Evolutionary conservation across 257 asterid species (phyloP).

Genomic region (Solanum piurae): DNA sequence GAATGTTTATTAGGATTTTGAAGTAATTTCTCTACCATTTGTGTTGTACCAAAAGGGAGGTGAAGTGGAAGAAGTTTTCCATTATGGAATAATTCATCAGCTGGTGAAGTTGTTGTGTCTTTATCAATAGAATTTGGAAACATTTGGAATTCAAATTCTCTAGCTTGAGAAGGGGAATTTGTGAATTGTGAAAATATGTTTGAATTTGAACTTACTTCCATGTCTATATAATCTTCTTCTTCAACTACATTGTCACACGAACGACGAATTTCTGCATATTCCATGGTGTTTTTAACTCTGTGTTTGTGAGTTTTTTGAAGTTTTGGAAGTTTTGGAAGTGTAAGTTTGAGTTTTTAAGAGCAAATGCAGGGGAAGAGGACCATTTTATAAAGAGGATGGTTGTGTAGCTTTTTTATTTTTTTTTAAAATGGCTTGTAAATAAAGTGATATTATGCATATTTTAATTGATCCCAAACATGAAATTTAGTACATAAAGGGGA

Average conservation of each 20-base stretch:
- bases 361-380: not conserved
- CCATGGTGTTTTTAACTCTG: not conserved
- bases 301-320: not conserved
- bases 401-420: not conserved
- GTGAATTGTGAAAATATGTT: constrained; percentile 24
- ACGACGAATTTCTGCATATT: not conserved
- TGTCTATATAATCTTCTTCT: constrained; percentile 61
- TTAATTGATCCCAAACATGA: not conserved
- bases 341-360: constrained; percentile 7
- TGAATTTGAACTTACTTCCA: constrained; percentile 45
- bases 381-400: constrained; percentile 1
- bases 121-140: constrained; percentile 45
- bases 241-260: constrained; percentile 29
- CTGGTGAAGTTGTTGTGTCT: constrained; percentile 58
- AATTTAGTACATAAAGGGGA: not conserved
- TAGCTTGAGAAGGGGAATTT: constrained; percentile 6
- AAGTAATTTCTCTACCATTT: constrained; percentile 67
- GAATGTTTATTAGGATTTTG: constrained; percentile 15
- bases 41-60: constrained; percentile 68
- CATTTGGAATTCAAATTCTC: constrained; percentile 84
- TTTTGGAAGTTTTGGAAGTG: not conserved
- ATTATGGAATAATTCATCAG: constrained; percentile 84
- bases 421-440: not conserved
- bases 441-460: not conserved
- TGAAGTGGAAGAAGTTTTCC: constrained; percentile 95